Evolutionary conservation across 1,139 yeast species (phyloP), one percentile per base, ranked within the genome.

Genomic region (Taphrina betulina): DNA sequence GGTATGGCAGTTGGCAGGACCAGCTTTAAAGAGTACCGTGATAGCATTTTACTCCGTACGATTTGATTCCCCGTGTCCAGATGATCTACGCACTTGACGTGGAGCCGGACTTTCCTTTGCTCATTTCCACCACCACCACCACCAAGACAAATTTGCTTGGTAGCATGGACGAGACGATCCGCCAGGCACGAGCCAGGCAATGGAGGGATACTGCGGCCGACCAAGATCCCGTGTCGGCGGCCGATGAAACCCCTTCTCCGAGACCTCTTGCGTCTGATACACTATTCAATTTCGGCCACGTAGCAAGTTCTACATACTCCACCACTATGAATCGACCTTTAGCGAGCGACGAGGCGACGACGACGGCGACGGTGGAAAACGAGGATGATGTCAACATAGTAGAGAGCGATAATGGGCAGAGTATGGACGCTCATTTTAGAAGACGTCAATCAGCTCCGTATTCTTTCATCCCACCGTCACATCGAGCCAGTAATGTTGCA

Each of bases 121-220:
- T n/a, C n/a, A n/a, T n/a, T n/a, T n/a, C n/a, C n/a, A n/a, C n/a
- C n/a, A n/a, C n/a, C n/a, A n/a, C n/a, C n/a, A n/a, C n/a, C n/a
- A n/a, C n/a, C n/a, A n/a, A n/a, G n/a, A n/a, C n/a, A n/a, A n/a
- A n/a, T n/a, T n/a, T n/a, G n/a, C n/a, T n/a, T n/a, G n/a, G n/a
- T n/a, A 19, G 20, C 41, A 43, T 43, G 48, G 38, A 43, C 48
- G 48, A 43, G 5, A 37, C 29, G 17, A 22, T 31, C 7, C 48
- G 48, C 20, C 48, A 5, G 20, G 28, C 20, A 10, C 17, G 48
- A 33, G 36, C 48, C 5, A 12, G 38, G 5, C 24, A 20, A 31
- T 43, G 48, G 48, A 16, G 7, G 17, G 14, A 34, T 5, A n/a
- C 26, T 12, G n/a, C 4, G 3, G 17, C 2, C n/a, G 29, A 3